phyloP scores from a whole-genome alignment of 176 grass and related monocot species.

The Lolium multiflorum region DNA sequence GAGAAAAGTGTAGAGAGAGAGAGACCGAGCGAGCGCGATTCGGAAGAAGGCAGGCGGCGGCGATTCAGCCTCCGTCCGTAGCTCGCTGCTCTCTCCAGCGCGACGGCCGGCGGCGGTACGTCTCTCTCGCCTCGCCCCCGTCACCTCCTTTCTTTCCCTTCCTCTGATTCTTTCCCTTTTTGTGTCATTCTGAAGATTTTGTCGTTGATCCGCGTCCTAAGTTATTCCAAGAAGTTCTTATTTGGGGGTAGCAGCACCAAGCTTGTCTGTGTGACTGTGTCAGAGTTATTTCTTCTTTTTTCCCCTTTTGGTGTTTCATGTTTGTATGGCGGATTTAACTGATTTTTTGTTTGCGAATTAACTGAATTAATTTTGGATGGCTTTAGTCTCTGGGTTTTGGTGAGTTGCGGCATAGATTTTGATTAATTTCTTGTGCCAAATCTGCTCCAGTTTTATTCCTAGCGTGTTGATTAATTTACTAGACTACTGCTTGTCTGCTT shows the following conservation, averaged over 20 bases:
- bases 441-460: slow-evolving; percentile 10
- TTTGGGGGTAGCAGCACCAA: neutral
- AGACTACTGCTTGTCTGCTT: neutral
- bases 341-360: too few relatives aligned
- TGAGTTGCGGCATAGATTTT: neutral
- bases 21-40: too few relatives aligned
- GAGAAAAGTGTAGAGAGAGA: neutral
- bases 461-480: neutral
- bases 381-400: slow-evolving; percentile 10
- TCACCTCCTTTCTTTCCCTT: neutral
- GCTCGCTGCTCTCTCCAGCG: neutral
- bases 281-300: neutral
- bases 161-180: neutral
- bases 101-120: slow-evolving; percentile 7
- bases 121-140: neutral
- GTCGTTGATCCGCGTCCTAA: neutral
- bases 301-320: neutral
- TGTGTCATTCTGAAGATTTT: neutral
- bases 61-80: slow-evolving; percentile 12
- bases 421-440: neutral
- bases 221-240: neutral
- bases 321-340: neutral
- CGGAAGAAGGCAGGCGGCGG: neutral
- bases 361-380: neutral
- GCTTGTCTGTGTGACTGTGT: neutral